Percentiles rank a stretch among this genome's conserved stretches.
Conservation (phyloP, 148 eudicot genomes). For the Tetragonia tetragonoides region DNA sequence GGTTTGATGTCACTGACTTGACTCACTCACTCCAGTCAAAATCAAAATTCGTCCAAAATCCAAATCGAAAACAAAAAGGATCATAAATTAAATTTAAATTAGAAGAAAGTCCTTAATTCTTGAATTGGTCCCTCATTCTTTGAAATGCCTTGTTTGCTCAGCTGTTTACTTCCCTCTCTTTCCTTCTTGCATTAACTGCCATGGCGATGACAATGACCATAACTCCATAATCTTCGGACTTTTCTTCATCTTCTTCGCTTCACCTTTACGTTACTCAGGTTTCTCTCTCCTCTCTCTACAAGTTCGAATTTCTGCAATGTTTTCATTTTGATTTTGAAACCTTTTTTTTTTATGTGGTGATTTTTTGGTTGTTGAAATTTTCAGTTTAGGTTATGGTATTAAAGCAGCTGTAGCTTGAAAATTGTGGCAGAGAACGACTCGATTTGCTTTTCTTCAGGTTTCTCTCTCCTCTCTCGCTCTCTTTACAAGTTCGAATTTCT, state of each 20-base stretch:
- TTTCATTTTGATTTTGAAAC: too few species aligned
- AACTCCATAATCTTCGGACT: too few species aligned
- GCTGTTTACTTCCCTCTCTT: slow-evolving; percentile 19
- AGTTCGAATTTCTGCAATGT: neutral
- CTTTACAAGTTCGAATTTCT: neutral
- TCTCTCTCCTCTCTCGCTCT: neutral
- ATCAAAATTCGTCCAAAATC: neutral
- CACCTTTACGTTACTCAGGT: neutral
- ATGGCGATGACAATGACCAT: neutral
- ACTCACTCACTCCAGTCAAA: neutral
- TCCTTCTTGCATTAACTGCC: slow-evolving; percentile 24
- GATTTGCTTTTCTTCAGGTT: neutral
- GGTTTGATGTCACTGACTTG: too few species aligned
- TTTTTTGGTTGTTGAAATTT: neutral
- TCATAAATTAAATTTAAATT: neutral
- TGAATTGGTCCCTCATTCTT: slow-evolving; percentile 14
- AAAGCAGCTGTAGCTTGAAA: neutral
- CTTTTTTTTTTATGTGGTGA: neutral
- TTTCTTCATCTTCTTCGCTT: neutral
- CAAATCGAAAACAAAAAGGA: neutral
- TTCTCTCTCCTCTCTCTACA: slow-evolving; percentile 1
- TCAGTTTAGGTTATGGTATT: neutral
- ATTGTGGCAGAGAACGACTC: neutral
- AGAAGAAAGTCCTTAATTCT: neutral
- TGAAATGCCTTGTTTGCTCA: slow-evolving; percentile 12